Evolutionary conservation across 257 asterid genomes (phyloP), one percentile per base, ranked within the genome.

Genomic region (Scutellaria barbata): DNA sequence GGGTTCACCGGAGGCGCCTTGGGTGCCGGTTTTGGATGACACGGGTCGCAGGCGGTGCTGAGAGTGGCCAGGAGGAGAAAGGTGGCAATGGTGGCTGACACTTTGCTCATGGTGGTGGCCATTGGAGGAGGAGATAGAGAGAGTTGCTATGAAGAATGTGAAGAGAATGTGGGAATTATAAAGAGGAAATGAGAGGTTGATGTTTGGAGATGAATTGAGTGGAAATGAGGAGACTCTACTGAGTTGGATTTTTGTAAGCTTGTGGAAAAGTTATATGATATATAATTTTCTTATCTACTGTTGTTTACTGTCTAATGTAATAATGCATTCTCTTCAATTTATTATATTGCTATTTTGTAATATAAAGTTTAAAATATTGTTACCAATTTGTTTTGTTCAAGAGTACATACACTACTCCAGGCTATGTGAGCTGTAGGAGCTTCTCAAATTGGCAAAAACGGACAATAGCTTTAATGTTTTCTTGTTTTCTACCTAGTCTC

Each of bases 1-100:
- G 89, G 88, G 81, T 83, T 75, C 52, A 25, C 87, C 6, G 96
- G 96, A 0, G 86, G 85, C 4, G 33, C 85, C 71, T 81, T 84
- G 12, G 90, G 83, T 2, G 74, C 4, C 0, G 77, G 82, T 1
- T 54, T 12, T 0, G 79, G 77, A 40, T 43, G 55, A 33, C 92
- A 83, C 0, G 81, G 20, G 37, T 85, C 92, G 52, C 92, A 84
- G 20, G 69, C 96, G 61, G 48, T 35, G 64, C 84, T 53, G 54
- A 75, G 69, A 30, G 90, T 69, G 54, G 84, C 82, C 0, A 76
- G 43, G n/a, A 87, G 63, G 72, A 81, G 46, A 41, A 81, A 52
- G 66, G 79, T 10, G 71, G 82, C 56, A 56, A 81, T 46, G 77
- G 62, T 22, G 25, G 25, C 25, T 22, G 25, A 22, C 25, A 22